Percentiles rank a stretch among this genome's conserved stretches.
Conservation (phyloP, 2,329 filamentous ascomycete genomes). For the Cyphellophora attinorum region DNA sequence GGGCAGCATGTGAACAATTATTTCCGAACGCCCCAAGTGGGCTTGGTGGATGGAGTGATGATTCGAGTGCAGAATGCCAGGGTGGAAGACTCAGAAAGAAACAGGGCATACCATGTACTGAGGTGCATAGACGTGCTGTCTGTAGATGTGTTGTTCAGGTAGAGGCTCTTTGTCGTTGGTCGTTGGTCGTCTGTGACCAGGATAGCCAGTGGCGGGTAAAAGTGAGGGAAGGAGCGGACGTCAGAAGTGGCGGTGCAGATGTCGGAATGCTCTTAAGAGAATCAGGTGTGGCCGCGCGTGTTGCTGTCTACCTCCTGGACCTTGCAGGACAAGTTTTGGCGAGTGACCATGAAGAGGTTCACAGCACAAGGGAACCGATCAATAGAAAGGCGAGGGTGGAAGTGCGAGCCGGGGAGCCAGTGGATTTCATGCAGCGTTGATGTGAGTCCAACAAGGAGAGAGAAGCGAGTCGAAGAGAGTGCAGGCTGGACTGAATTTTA, state of each 20-base stretch:
- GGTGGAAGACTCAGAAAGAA: conserved; percentile 2
- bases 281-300: too few relatives aligned
- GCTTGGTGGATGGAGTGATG: conserved; percentile 1
- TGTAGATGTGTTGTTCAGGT: background rate
- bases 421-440: conserved; percentile 1
- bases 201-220: conserved; percentile 1
- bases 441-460: background rate
- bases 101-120: conserved; percentile 16
- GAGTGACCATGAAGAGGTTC: conserved; percentile 2
- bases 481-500: background rate
- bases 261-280: background rate
- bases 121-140: conserved; percentile 7
- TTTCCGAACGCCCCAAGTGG: background rate
- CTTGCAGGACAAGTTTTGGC: too few relatives aligned
- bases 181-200: background rate
- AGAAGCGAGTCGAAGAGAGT: background rate
- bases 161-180: background rate
- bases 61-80: conserved; percentile 4
- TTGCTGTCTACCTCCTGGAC: too few relatives aligned
- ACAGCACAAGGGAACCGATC: too few relatives aligned
- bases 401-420: conserved; percentile 3
- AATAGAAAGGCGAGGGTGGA: conserved; percentile 10
- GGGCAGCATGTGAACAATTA: conserved; percentile 2
- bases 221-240: conserved; percentile 4
- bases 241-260: conserved; percentile 20